These are phyloP conservation scores for Chlamydomonas urium DNA, from an alignment of 139 green algal genomes.

Conservation along the genomic window DNA sequence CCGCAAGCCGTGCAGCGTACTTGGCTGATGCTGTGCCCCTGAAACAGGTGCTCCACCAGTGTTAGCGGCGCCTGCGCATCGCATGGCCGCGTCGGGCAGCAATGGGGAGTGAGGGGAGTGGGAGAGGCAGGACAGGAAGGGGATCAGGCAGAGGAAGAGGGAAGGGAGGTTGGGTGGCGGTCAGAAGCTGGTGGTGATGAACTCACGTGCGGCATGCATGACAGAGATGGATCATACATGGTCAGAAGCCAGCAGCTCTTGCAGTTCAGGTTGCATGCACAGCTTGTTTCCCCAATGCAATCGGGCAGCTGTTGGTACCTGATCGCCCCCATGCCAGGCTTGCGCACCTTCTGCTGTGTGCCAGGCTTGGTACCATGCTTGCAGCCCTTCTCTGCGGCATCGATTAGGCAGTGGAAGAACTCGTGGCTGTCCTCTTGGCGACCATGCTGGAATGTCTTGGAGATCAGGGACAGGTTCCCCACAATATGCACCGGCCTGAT, in stretches of 20 bases:
- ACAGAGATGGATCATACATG: no score
- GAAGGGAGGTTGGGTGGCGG: background rate
- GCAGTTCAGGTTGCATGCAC: no score
- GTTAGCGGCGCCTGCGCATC: slow-evolving; percentile 30
- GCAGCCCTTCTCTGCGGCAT: slow-evolving; percentile 48
- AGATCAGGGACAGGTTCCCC: slow-evolving; percentile 27
- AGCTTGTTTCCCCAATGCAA: no score
- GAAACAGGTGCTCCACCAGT: slow-evolving; percentile 45
- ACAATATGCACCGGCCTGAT: slow-evolving; percentile 19
- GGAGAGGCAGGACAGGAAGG: background rate
- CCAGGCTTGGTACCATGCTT: background rate
- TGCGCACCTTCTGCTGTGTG: background rate
- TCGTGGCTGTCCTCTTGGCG: slow-evolving; percentile 80
- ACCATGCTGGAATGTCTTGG: slow-evolving; percentile 35
- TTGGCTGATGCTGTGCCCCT: slow-evolving; percentile 70
- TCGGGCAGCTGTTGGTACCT: no score
- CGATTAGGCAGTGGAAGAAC: slow-evolving; percentile 75
- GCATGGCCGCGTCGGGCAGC: no score
- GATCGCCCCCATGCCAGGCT: background rate
- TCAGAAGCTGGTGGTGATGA: background rate
- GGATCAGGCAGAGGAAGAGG: background rate
- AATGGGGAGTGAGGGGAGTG: no score
- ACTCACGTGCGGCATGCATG: background rate
- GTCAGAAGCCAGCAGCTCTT: no score
- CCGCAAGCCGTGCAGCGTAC: slow-evolving; percentile 79